Evolutionary conservation across 2,329 filamentous ascomycete genomes (phyloP), one percentile per base, ranked within the genome.

Genomic region (Bipolaris gigantea): DNA sequence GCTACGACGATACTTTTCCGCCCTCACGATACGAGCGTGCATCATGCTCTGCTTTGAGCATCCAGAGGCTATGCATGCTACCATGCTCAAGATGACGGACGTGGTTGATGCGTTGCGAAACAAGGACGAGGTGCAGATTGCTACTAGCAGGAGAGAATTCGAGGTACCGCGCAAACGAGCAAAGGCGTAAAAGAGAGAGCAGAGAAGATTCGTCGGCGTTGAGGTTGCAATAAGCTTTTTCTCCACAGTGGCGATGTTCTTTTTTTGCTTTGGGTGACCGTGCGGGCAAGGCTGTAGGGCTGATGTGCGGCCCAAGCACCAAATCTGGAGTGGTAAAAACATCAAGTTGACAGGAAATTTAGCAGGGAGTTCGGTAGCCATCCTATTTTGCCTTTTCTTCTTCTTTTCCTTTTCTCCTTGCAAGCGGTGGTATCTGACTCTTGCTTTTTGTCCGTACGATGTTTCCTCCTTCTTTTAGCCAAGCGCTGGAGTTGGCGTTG

Each of bases 1-100:
- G 0, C 27, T 62, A 25, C 56, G 59, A 52, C 69, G 69, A 19
- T 75, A 73, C 67, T 70, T 69, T 43, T 61, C 65, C 0, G 72
- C 72, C 3, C 53, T 72, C 2, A 61, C 69, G 0, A 63, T 74
- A 45, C 57, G 73, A 1, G 66, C 68, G 3, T 63, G 64, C 7
- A 66, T 73, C 19, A 55, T 73, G 48, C 53, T 76, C 7, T 73
- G 69, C 50, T 75, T 75, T 48, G 68, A 74, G 50, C 69, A 75
- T 50, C 69, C 69, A 0, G 62, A 67, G 33, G 63, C 69, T 1
- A 61, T 74, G 8, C 60, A 72, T 38, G 45, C 56, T 9, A 71
- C 63, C 4, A 46, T 73, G 62, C 39, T 70, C 32, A 60, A 54
- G 15, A 67, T 74, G 69, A 55, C 58, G 0, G 60, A 65, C 32